Percentiles rank a stretch among this genome's conserved stretches.
Conservation (phyloP, 371 early-diverging fungal genomes). For the Mucor mucedo region DNA sequence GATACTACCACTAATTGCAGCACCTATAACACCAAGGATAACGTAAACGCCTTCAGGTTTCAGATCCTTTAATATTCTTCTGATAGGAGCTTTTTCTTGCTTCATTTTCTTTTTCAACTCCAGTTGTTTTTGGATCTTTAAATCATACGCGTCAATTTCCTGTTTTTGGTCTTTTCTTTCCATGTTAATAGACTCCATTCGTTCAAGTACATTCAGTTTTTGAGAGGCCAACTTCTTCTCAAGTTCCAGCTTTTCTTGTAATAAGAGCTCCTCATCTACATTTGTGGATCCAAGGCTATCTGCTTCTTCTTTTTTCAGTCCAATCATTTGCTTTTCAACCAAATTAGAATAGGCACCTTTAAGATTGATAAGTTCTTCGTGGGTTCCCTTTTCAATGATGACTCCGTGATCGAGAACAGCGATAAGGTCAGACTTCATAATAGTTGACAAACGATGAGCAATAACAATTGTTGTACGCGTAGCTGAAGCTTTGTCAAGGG, state of each 20-base stretch:
- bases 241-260: slow-evolving; percentile 19
- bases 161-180: background rate
- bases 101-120: slow-evolving; percentile 41
- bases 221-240: slow-evolving; percentile 8
- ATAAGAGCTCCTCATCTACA: slow-evolving; percentile 6
- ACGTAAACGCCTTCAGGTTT: slow-evolving; percentile 39
- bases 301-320: background rate
- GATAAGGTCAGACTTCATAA: slow-evolving; percentile 79
- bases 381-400: slow-evolving; percentile 71
- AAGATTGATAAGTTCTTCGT: slow-evolving; percentile 53
- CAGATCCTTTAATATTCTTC: slow-evolving; percentile 39
- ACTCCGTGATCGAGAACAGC: slow-evolving; percentile 71
- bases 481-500: slow-evolving; percentile 70
- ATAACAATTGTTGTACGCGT: slow-evolving; percentile 87
- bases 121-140: slow-evolving; percentile 43
- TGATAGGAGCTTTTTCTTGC: slow-evolving; percentile 52
- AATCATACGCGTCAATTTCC: slow-evolving; percentile 37
- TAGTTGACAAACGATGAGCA: slow-evolving; percentile 84
- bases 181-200: background rate
- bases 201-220: background rate
- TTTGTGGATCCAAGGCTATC: background rate
- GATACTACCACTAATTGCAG: slow-evolving; percentile 56
- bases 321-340: slow-evolving; percentile 49
- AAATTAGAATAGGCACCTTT: slow-evolving; percentile 54
- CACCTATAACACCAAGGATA: slow-evolving; percentile 39